These are phyloP conservation scores for Cercospora berteroae DNA, from an alignment of 2,329 filamentous ascomycete species.

Conservation along the genomic window DNA sequence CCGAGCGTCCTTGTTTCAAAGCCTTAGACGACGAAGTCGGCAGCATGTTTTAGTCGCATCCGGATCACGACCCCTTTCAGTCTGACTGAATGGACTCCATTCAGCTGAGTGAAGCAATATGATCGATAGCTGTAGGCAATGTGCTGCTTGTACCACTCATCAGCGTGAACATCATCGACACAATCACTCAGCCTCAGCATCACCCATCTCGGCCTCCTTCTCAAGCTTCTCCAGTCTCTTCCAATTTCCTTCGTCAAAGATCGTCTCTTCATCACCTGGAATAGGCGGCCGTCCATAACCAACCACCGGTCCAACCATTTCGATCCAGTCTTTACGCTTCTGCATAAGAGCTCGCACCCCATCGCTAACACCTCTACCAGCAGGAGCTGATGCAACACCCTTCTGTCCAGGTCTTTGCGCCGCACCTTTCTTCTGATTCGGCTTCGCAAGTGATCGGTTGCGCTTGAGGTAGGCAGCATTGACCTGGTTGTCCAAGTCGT, in stretches of 20 bases:
- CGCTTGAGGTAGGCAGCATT: conserved; percentile 95
- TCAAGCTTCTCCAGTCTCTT: conserved; percentile 70
- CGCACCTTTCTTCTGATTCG: conserved; percentile 73
- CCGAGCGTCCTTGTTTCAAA: no score
- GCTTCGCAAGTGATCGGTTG: conserved; percentile 84
- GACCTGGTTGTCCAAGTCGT: conserved; percentile 92
- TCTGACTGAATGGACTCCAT: no score
- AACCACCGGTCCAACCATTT: conserved; percentile 87
- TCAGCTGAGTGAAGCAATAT: no score
- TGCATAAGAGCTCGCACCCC: conserved; percentile 91
- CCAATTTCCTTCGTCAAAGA: conserved; percentile 76
- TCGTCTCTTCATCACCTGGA: conserved; percentile 68
- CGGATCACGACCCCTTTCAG: no score
- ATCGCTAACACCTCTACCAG: conserved; percentile 81
- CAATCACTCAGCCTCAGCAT: conserved; percentile 33
- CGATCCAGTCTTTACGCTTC: conserved; percentile 81
- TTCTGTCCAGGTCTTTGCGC: conserved; percentile 57
- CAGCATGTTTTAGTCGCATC: no score
- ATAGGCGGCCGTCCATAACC: conserved; percentile 76
- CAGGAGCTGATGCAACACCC: conserved; percentile 65
- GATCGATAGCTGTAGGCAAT: no score
- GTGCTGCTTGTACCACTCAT: no score
- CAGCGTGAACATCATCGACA: no score
- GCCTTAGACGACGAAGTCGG: no score
- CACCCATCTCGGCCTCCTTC: conserved; percentile 72